Conservation (phyloP, 2,329 filamentous ascomycete species). For the Botryotinia convoluta region DNA sequence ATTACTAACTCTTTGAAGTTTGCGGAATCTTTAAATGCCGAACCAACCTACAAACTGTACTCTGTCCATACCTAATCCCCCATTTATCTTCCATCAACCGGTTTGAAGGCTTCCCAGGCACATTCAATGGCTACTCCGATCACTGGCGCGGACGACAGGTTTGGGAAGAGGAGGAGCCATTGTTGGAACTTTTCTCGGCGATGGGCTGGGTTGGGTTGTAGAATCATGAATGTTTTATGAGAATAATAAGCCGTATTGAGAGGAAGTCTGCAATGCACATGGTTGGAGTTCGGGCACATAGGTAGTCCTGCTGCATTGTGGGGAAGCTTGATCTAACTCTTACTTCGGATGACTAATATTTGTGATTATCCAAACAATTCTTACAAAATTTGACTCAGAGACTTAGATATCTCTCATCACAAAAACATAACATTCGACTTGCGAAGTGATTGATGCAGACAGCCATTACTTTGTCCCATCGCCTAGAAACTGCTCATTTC, state of each 20-base stretch:
- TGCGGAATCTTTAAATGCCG: not conserved
- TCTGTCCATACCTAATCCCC: not conserved
- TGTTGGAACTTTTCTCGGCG: not conserved
- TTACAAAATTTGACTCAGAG: not conserved
- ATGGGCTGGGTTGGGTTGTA: fast-evolving
- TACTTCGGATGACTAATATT: not conserved
- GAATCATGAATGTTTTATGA: no score
- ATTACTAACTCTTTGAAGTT: no score
- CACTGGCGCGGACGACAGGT: constrained; percentile 8
- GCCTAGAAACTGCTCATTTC: not conserved
- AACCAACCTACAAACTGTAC: not conserved
- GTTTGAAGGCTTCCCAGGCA: not conserved
- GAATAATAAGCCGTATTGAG: not conserved
- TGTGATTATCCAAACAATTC: not conserved
- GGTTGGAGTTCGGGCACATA: no score
- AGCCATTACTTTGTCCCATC: not conserved
- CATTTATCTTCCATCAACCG: not conserved
- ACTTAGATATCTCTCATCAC: not conserved
- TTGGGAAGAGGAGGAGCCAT: constrained; percentile 9
- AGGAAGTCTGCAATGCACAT: not conserved
- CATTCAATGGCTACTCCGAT: constrained; percentile 24
- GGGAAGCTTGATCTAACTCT: not conserved
- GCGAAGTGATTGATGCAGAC: not conserved
- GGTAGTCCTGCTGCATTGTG: not conserved
- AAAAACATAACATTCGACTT: not conserved